A percentile compares a stretch with the other conserved stretches of the same genome.
Conservation (phyloP, 495 filamentous ascomycete species). For the Neurospora sp. region DNA sequence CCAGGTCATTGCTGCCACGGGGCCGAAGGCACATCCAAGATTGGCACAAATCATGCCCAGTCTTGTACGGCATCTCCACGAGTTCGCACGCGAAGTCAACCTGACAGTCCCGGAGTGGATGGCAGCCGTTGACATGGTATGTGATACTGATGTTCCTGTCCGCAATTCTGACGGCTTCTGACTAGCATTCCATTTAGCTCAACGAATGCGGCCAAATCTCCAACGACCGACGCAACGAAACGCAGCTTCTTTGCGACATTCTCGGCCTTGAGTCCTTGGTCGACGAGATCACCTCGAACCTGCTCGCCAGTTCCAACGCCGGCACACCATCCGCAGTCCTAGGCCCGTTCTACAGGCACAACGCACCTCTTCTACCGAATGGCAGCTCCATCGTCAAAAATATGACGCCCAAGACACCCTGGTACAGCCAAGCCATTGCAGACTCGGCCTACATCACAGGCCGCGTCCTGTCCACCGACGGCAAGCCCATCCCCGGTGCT, state of each 20-base stretch:
- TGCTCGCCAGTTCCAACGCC: constrained; percentile 33
- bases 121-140: constrained; percentile 31
- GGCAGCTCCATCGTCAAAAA: constrained; percentile 48
- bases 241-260: constrained; percentile 60
- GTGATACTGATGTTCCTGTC: neutral
- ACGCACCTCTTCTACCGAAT: constrained; percentile 54
- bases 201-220: constrained; percentile 68
- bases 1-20: constrained; percentile 59
- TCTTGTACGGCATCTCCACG: constrained; percentile 47
- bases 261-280: constrained; percentile 60
- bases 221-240: constrained; percentile 60
- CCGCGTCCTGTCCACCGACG: constrained; percentile 37
- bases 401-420: constrained; percentile 16
- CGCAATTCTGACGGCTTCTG: neutral
- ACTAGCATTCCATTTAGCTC: constrained; percentile 33
- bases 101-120: constrained; percentile 46
- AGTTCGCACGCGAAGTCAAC: constrained; percentile 49
- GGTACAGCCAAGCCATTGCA: constrained; percentile 35
- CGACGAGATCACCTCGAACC: constrained; percentile 67
- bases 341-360: constrained; percentile 66
- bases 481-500: constrained; percentile 51
- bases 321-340: constrained; percentile 64
- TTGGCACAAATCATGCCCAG: constrained; percentile 41
- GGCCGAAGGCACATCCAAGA: constrained; percentile 52
- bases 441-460: constrained; percentile 56